Base-by-base conservation (phyloP, 2,329 filamentous ascomycete genomes). In the Neofusicoccum cordaticola region DNA sequence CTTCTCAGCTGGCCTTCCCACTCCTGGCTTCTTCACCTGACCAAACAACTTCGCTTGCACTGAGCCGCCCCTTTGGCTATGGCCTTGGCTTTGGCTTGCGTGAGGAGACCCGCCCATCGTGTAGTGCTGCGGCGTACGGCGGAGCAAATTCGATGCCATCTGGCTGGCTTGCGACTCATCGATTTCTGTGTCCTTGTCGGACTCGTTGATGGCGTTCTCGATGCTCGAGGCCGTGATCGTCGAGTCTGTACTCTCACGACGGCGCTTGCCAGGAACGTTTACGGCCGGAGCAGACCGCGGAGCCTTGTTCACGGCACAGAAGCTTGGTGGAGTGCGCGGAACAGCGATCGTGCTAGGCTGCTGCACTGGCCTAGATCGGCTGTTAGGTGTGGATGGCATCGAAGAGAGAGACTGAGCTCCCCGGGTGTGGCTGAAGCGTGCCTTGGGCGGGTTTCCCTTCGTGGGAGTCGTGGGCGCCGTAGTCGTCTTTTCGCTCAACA, bases 331-430 rank as follows among this genome's bases (percentile, higher is more conserved):
- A 41, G 77, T 79, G 19, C 87, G 67, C 81, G 86, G 71, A 2
- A 89, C 84, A 11, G 90, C 73, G 42, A 76, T 72, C 77, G 63
- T 51, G 47, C 22, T 90, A 80, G 69, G 84, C 81, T 0, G 89
- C 86, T 56, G 89, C 87, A 57, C 88, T 80, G 69, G 67, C 45
- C 69, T 78, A 57, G 85, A 83, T 48, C 82, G 76, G 13, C 86
- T 83, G 48, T 81, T 80, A 9, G 92, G 92, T 2, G 92, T 96
- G 5, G 87, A 88, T 7, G 92, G 92, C 4, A 97, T 81, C 1
- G 93, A 95, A 0, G 93, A 96, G 75, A 96, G 82, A 50, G 92
- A 95, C 74, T 96, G 92, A 35, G 88, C 86, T 65, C 89, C 91
- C 69, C 92, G 87, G 17, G 84, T 86, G 74, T 96, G 92, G 64